Evolutionary conservation across 1,139 yeast species (phyloP).

Genomic region (Meyerozyma smithsonii): DNA sequence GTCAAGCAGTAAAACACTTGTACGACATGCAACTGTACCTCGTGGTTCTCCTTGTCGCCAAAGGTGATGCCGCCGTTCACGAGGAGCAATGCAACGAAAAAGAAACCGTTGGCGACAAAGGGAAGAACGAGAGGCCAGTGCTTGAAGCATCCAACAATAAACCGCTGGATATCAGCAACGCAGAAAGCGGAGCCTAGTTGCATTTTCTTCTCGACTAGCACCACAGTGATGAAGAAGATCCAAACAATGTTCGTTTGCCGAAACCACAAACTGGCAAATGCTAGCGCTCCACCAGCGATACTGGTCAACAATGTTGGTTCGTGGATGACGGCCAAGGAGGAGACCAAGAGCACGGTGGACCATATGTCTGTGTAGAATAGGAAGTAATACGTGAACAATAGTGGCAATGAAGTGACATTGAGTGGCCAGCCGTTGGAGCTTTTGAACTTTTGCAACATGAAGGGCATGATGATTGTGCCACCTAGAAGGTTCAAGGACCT

Average conservation of each 20-base stretch:
- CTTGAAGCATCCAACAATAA: slow-evolving; percentile 17
- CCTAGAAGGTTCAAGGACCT: slow-evolving; percentile 63
- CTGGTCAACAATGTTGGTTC: slow-evolving; percentile 17
- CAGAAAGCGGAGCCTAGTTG: slow-evolving; percentile 9
- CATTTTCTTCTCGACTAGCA: slow-evolving; percentile 49
- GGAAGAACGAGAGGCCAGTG: slow-evolving; percentile 41
- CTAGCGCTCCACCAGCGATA: slow-evolving; percentile 38
- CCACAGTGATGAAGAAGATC: slow-evolving; percentile 60
- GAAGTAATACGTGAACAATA: slow-evolving; percentile 66
- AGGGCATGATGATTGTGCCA: slow-evolving; percentile 51
- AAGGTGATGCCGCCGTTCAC: slow-evolving; percentile 77
- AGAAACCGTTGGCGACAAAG: slow-evolving; percentile 43
- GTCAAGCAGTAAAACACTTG: slow-evolving; percentile 76
- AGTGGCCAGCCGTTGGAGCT: slow-evolving; percentile 39
- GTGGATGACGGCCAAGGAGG: slow-evolving; percentile 34
- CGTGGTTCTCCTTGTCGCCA: slow-evolving; percentile 86
- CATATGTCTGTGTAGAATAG: slow-evolving; percentile 91
- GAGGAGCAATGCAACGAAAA: slow-evolving; percentile 54
- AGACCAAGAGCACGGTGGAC: slow-evolving; percentile 68
- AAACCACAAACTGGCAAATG: slow-evolving; percentile 59
- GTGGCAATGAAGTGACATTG: slow-evolving; percentile 58
- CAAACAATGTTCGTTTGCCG: slow-evolving; percentile 92
- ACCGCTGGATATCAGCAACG: slow-evolving; percentile 7
- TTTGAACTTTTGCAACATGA: slow-evolving; percentile 22
- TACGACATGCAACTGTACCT: slow-evolving; percentile 63